Base-by-base conservation (phyloP, 2,329 filamentous ascomycete species). In the Lecanoromycetidae sp. region DNA sequence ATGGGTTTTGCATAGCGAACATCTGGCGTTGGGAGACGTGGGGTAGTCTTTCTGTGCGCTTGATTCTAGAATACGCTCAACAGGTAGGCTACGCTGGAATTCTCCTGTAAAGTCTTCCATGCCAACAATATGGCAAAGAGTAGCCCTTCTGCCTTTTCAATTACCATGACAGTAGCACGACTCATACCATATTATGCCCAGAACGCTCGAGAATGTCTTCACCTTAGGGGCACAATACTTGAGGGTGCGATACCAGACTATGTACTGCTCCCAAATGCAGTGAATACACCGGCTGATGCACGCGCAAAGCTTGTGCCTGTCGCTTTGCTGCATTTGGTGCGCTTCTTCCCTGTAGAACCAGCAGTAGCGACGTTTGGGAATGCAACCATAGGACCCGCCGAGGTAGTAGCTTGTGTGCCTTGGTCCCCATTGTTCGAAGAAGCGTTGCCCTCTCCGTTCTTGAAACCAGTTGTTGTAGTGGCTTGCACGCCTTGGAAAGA, bases 151-250 rank as follows among this genome's bases (percentile, higher is more conserved):
- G 10, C 48, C 48, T 40, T 52, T 39, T 48, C 51, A 52, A 42
- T 52, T 33, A 26, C 35, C 23, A 29, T 51, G 37, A 23, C 48
- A 48, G 36, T 52, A 52, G 43, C 44, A 52, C n/a, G 51, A 48
- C 48, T 52, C 51, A 17, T 41, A 52, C 51, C 51, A 52, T 29
- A 50, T 4, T 29, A 52, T 51, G 12, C 48, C 51, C 27, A 52
- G 26, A n/a, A 51, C 45, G n/a, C n/a, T 38, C 12, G 30, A 20
- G 17, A 39, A 52, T 23, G n/a, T 13, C 40, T 51, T 51, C 15
- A 52, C 48, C 9, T 19, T 17, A n/a, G n/a, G n/a, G n/a, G n/a
- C n/a, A n/a, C n/a, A n/a, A n/a, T n/a, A n/a, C n/a, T n/a, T n/a
- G n/a, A n/a, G n/a, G n/a, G n/a, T n/a, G n/a, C n/a, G n/a, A n/a